Base-by-base conservation (phyloP, 2,329 filamentous ascomycete genomes). In the Pseudogymnoascus sp. region DNA sequence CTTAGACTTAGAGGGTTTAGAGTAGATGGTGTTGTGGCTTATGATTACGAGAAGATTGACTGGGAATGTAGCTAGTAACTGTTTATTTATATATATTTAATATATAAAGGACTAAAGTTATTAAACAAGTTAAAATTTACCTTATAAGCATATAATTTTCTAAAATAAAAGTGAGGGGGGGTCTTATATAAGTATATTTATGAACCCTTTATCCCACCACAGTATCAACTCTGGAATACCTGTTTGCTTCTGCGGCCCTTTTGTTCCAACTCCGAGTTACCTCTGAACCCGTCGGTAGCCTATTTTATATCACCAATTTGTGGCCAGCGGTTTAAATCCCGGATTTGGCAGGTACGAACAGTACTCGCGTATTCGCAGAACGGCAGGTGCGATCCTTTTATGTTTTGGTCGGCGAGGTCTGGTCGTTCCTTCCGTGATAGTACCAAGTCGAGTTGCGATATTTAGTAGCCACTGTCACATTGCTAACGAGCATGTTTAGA, bases 1-100 rank as follows among this genome's bases (percentile, higher is more conserved):
- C 75, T 17, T 81, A 70, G 78, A 61, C 61, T 13, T 38, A 59
- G 60, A 36, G 13, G 26, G n/a, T 47, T 47, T 28, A 8, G 33
- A 31, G 17, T 6, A 13, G 33, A 53, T 59, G 19, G 10, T 21
- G 38, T 35, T 28, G 17, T 64, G 31, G 35, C 26, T 57, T 6
- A 69, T 15, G 63, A 64, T 9, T 63, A 65, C n/a, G 64, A 68
- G 60, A 65, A 68, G 57, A 64, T 64, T 13, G 64, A 64, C 0
- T 69, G 66, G 64, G 13, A 11, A 7, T 50, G 15, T 50, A 50
- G 44, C 66, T 4, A 70, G 66, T 21, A 69, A 69, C 44, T 64
- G 70, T 1, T n/a, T n/a, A n/a, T n/a, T n/a, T n/a, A n/a, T n/a
- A n/a, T n/a, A n/a, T n/a, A n/a, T n/a, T n/a, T n/a, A n/a, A n/a